A percentile compares a stretch with the other conserved stretches of the same genome.
Conservation (phyloP, 164 flowering plant species). For the Umbellularia californica region DNA sequence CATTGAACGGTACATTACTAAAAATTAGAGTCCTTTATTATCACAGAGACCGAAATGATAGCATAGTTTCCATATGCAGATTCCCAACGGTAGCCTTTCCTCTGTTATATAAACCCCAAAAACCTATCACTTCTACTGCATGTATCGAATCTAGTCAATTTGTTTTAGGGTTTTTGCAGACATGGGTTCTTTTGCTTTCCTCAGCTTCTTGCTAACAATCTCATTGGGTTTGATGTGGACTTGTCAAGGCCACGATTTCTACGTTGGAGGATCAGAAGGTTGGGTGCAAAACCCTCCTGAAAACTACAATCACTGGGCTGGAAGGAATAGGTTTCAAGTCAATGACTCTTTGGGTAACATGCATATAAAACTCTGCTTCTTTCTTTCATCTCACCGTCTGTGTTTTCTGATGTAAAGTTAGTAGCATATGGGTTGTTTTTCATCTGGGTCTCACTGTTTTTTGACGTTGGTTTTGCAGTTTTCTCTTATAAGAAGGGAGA, state of each 20-base stretch:
- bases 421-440: not conserved
- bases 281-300: constrained; percentile 54
- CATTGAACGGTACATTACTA: too few species aligned
- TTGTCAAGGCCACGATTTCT: constrained; percentile 32
- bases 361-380: not conserved
- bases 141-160: too few species aligned
- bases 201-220: constrained; percentile 1
- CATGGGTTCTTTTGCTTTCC: not conserved
- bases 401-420: not conserved
- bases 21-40: too few species aligned
- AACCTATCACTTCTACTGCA: too few species aligned
- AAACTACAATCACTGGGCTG: constrained; percentile 55
- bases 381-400: not conserved
- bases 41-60: too few species aligned
- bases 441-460: not conserved
- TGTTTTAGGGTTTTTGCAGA: not conserved
- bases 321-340: constrained; percentile 51
- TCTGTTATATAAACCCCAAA: too few species aligned
- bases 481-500: constrained; percentile 52
- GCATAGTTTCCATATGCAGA: too few species aligned
- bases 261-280: constrained; percentile 63
- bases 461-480: constrained; percentile 26
- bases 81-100: too few species aligned
- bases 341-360: constrained; percentile 55
- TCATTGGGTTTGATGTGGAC: constrained; percentile 21